Evolutionary conservation across 2,329 filamentous ascomycete genomes (phyloP).

Genomic region (Decorospora gaudefroyi): DNA sequence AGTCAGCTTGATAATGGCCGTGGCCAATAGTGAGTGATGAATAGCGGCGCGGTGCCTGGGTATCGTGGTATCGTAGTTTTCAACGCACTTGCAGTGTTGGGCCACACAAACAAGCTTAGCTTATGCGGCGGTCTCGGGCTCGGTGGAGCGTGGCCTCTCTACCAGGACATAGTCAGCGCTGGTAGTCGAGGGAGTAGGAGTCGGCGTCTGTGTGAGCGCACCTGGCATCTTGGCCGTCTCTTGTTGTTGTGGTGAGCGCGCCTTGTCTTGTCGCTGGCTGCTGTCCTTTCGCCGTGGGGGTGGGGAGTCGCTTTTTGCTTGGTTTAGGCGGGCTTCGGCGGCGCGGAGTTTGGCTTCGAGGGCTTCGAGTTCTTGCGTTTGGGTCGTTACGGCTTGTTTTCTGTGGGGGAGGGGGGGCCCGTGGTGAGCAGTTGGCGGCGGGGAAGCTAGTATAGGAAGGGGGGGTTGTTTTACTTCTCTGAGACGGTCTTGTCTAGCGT

Average conservation of each 20-base stretch:
- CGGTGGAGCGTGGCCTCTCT: conserved; percentile 38
- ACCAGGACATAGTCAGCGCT: conserved; percentile 47
- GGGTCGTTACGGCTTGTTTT: conserved; percentile 75
- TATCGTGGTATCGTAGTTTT: conserved; percentile 21
- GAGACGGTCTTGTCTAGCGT: conserved; percentile 75
- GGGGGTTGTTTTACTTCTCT: conserved; percentile 71
- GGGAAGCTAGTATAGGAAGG: no score
- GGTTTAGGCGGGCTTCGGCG: conserved; percentile 74
- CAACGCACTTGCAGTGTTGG: no score
- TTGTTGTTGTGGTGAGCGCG: conserved; percentile 23
- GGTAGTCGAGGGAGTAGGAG: conserved; percentile 38
- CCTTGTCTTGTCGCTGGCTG: conserved; percentile 36
- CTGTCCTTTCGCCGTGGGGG: conserved; percentile 38
- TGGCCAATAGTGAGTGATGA: not conserved
- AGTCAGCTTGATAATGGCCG: not conserved
- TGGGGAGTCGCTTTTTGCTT: conserved; percentile 42
- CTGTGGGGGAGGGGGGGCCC: no score
- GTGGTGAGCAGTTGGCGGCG: conserved; percentile 5
- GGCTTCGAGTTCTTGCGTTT: conserved; percentile 78
- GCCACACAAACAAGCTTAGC: no score
- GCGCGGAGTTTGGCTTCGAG: conserved; percentile 83
- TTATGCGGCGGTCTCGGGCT: conserved; percentile 20
- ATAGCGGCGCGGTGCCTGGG: conserved; percentile 14
- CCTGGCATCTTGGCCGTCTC: conserved; percentile 35
- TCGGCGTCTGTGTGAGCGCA: conserved; percentile 38